Base-by-base conservation (phyloP, 2,329 filamentous ascomycete species). In the Claviceps sp. region DNA sequence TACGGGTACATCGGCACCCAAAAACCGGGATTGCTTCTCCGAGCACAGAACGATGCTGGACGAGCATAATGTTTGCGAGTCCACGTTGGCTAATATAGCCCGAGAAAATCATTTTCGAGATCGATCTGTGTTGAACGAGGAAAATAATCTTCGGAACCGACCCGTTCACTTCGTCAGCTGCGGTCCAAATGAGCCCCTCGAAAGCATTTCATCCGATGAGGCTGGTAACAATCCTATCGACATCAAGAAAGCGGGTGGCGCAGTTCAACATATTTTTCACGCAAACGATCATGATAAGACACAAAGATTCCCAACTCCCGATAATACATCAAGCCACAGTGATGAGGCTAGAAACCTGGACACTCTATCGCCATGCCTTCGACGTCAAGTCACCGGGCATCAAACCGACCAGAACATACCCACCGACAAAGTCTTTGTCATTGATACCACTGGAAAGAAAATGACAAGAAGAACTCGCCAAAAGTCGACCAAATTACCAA, bases 101-200 rank as follows among this genome's bases (percentile, higher is more conserved):
- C 67, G 71, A 50, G 71, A 75, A 53, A 79, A 76, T 2, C 68
- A 68, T 20, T 65, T 63, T 26, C 72, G 73, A 50, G 72, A 73
- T 48, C 66, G 68, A 37, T 67, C 67, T 0, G 57, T 58, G n/a
- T 71, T 67, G 67, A 65, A 63, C 16, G 57, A 60, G 36, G 69
- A 67, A 52, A 63, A 64, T 20, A 72, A 66, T 47, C 65, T 81
- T 9, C 69, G 78, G 51, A 64, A 68, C 44, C 70, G 68, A 43
- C 77, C 78, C 1, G 69, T 81, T 4, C 55, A 55, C 0, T 81
- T 81, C 52, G 65, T 79, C 47, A 79, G 76, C 54, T 72, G 72
- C n/a, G 78, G 77, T 5, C 59, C 69, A 43, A 71, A 71, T 47
- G 69, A 79, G 44, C 76, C 77, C 4, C 62, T 78, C 3, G 69